Percentiles rank a stretch among this genome's conserved stretches.
Evolutionary conservation across 1,284 basidiomycete genomes (phyloP).

Genomic region (Apiotrichum gamsii): DNA sequence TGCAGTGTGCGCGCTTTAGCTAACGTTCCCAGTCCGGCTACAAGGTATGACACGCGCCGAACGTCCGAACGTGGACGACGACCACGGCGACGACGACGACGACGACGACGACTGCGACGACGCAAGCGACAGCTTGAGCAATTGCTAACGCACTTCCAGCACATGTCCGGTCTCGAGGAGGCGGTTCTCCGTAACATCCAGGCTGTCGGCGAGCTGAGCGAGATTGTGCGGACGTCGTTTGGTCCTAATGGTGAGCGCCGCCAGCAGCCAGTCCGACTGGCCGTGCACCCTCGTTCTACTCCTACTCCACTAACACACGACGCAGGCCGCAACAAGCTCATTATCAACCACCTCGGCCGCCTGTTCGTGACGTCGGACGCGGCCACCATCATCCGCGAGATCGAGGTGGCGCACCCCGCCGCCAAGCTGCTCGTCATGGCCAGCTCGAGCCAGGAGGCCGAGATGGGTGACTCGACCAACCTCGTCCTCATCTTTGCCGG

Average conservation of each 20-base stretch:
- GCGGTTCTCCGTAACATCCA: constrained; percentile 92
- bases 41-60: no score
- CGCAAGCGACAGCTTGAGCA: neutral
- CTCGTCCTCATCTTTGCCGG: constrained; percentile 92
- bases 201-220: constrained; percentile 86
- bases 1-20: no score
- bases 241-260: constrained; percentile 88
- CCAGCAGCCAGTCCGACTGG: no score
- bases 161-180: constrained; percentile 84
- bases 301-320: neutral
- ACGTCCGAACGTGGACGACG: no score
- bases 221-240: constrained; percentile 93
- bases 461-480: constrained; percentile 99
- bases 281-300: neutral
- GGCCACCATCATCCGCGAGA: constrained; percentile 95
- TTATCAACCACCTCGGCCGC: constrained; percentile 92
- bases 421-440: constrained; percentile 97
- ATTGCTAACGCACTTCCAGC: constrained; percentile 49
- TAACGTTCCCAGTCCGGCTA: constrained; percentile 10
- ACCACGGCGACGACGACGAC: no score
- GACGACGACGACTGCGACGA: no score
- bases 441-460: constrained; percentile 89
- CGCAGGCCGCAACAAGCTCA: constrained; percentile 82
- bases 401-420: constrained; percentile 97
- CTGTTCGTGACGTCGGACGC: constrained; percentile 98